Conservation (phyloP, 2,329 filamentous ascomycete species). For the Lomentospora prolificans region DNA sequence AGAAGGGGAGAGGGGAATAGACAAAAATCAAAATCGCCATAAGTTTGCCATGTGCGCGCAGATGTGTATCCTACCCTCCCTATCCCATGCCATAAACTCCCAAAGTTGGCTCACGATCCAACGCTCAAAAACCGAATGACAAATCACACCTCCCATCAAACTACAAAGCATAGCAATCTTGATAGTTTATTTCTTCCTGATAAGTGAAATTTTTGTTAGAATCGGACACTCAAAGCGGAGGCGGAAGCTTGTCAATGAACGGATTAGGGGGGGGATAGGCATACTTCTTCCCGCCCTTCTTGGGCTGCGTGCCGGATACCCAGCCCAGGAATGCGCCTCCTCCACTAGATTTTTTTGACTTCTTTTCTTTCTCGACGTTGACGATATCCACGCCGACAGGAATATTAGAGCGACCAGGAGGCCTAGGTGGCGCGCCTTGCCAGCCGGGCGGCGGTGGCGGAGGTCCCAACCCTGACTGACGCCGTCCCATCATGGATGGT, state of each 20-base stretch:
- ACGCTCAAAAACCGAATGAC: slow-evolving; percentile 8
- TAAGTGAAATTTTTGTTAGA: no score
- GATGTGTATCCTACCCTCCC: not conserved
- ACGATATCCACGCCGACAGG: not conserved
- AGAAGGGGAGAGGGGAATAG: not conserved
- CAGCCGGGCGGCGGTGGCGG: not conserved
- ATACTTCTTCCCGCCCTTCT: slow-evolving; percentile 22
- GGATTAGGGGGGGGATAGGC: slow-evolving; percentile 11
- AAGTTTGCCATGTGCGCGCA: not conserved
- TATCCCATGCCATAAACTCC: not conserved
- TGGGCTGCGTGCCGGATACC: slow-evolving; percentile 12
- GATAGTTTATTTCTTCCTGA: not conserved
- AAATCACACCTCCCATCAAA: slow-evolving; percentile 15
- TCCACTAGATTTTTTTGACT: slow-evolving; percentile 14
- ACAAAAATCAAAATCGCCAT: slow-evolving; percentile 7
- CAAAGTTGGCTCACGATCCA: slow-evolving; percentile 5
- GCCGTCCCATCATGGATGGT: not conserved
- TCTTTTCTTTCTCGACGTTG: slow-evolving; percentile 10
- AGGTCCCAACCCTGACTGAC: no score
- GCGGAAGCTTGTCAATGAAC: not conserved
- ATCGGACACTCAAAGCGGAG: slow-evolving; percentile 10
- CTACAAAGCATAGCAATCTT: not conserved
- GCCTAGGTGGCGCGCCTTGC: not conserved
- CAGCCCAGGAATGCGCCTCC: slow-evolving; percentile 5
- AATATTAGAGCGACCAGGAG: not conserved